phyloP scores from a whole-genome alignment of 2,329 filamentous ascomycete genomes.

The Sporothrix globosa region DNA sequence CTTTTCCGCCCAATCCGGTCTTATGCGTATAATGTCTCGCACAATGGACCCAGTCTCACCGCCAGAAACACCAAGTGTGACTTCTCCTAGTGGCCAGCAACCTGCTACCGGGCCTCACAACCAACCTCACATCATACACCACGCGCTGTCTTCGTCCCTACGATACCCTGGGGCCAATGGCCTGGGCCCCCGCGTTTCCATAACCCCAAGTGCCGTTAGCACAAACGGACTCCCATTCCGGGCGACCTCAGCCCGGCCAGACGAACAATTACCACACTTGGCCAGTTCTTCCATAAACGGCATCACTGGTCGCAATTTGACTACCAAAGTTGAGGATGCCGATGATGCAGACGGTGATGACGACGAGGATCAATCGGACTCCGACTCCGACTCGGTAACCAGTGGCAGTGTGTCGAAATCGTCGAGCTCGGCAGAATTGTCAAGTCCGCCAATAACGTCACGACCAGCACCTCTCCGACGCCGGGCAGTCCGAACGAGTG shows the following conservation, averaged over 20 bases:
- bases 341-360: conserved; percentile 26
- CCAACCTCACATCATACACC: conserved; percentile 25
- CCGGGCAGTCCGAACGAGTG: conserved; percentile 31
- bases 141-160: conserved; percentile 6
- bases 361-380: conserved; percentile 26
- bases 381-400: conserved; percentile 39
- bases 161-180: conserved; percentile 29
- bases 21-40: conserved; percentile 31
- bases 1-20: not conserved
- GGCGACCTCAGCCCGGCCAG: conserved; percentile 39
- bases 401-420: conserved; percentile 37
- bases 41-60: conserved; percentile 48
- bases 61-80: conserved; percentile 48
- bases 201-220: conserved; percentile 41
- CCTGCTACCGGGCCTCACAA: conserved; percentile 34
- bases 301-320: not conserved
- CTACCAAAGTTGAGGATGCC: conserved; percentile 22
- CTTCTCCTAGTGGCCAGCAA: conserved; percentile 43
- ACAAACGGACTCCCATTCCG: conserved; percentile 42
- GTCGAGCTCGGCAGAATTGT: conserved; percentile 28
- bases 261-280: conserved; percentile 48
- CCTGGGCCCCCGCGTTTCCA: conserved; percentile 38
- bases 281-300: conserved; percentile 39
- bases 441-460: conserved; percentile 21
- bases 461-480: conserved; percentile 26